Evolutionary conservation across 148 eudicot species (phyloP).

Genomic region (Camellia granthamiana): DNA sequence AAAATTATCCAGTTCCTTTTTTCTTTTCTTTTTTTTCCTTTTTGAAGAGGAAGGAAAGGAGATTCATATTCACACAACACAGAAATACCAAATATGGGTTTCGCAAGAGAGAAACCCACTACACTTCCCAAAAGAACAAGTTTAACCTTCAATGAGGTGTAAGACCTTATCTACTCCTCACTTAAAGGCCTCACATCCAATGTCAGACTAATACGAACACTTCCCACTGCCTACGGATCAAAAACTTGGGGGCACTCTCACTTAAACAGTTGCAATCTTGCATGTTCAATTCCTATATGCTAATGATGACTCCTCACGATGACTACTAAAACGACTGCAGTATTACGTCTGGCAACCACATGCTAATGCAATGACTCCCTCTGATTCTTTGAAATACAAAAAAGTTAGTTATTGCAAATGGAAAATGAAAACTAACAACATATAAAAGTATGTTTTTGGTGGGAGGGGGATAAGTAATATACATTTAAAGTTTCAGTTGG

Average conservation of each 20-base stretch:
- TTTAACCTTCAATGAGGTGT: no score
- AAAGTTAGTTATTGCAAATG: conserved; percentile 5
- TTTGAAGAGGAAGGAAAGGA: background rate
- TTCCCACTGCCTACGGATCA: background rate
- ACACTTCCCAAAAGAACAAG: no score
- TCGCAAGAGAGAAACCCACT: no score
- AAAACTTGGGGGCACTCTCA: background rate
- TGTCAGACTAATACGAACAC: background rate
- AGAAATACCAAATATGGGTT: no score
- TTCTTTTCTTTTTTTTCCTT: background rate
- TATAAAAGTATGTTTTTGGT: background rate
- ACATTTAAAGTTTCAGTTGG: conserved; percentile 1
- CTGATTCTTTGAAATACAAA: conserved; percentile 7
- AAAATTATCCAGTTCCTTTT: background rate
- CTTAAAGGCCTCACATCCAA: background rate
- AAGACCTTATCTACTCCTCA: no score
- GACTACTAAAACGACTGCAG: background rate
- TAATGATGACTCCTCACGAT: background rate
- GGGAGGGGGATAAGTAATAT: background rate
- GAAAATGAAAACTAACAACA: background rate
- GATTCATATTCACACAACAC: no score
- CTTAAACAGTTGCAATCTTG: background rate
- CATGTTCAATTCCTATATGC: background rate
- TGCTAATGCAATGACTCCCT: background rate
- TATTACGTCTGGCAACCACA: background rate